These are phyloP conservation scores for Septoria linicola DNA, from an alignment of 2,329 filamentous ascomycete genomes.

Conservation along the genomic window DNA sequence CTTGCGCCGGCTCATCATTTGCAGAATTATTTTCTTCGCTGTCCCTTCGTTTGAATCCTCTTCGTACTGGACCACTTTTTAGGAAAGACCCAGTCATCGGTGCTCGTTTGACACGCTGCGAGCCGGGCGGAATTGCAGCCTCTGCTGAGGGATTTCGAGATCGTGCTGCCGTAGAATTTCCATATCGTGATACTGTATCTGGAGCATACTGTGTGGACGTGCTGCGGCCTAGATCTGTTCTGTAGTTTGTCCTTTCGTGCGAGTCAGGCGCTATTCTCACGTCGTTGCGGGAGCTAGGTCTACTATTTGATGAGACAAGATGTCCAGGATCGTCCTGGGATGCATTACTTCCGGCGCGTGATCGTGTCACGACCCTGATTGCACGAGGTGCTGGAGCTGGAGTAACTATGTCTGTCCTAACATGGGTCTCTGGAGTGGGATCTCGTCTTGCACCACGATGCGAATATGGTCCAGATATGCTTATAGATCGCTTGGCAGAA, in stretches of 20 bases:
- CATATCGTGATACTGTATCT: slow-evolving; percentile 46
- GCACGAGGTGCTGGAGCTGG: slow-evolving; percentile 38
- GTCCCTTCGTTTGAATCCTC: slow-evolving; percentile 63
- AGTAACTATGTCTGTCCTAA: slow-evolving; percentile 36
- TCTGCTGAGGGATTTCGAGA: slow-evolving; percentile 56
- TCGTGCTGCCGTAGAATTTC: slow-evolving; percentile 48
- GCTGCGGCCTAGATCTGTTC: slow-evolving; percentile 31
- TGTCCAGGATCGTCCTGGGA: slow-evolving; percentile 36
- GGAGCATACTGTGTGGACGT: slow-evolving; percentile 49
- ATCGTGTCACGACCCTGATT: slow-evolving; percentile 31
- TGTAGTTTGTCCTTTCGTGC: slow-evolving; percentile 23
- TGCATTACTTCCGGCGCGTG: slow-evolving; percentile 37
- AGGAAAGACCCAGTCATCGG: slow-evolving; percentile 76
- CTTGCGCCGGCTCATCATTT: slow-evolving; percentile 35
- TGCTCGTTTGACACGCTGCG: slow-evolving; percentile 73
- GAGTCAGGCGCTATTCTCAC: slow-evolving; percentile 20
- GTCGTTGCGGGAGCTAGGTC: slow-evolving; percentile 35
- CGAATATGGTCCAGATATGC: slow-evolving; percentile 36
- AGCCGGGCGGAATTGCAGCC: slow-evolving; percentile 65
- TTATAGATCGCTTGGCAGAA: slow-evolving; percentile 37
- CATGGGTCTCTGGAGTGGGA: slow-evolving; percentile 34
- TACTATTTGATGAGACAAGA: slow-evolving; percentile 30
- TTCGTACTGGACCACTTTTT: slow-evolving; percentile 70
- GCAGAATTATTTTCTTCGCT: slow-evolving; percentile 48
- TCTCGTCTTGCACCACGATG: slow-evolving; percentile 33